phyloP scores from a whole-genome alignment of 2,329 filamentous ascomycete species.

The Emmonsiellopsis sp. region DNA sequence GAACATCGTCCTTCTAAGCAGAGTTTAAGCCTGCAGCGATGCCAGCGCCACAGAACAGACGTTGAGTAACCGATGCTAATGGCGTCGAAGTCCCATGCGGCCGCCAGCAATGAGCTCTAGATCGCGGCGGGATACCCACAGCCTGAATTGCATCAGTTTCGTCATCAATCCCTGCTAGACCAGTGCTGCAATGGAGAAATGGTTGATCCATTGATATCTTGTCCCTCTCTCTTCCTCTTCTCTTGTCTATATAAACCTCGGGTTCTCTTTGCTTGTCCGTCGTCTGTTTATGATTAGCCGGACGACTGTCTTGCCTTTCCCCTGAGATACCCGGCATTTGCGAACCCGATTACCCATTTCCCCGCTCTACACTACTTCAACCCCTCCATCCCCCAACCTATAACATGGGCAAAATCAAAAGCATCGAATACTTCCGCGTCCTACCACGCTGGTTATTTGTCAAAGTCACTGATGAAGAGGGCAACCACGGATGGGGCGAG shows the following conservation, averaged over 20 bases:
- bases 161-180: neutral
- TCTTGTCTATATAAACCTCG: neutral
- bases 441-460: slow-evolving; percentile 70
- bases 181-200: neutral
- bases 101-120: neutral
- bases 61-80: neutral
- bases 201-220: neutral
- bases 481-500: slow-evolving; percentile 62
- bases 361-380: neutral
- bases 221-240: neutral
- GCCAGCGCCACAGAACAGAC: neutral
- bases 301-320: neutral
- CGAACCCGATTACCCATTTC: neutral
- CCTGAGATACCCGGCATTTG: neutral
- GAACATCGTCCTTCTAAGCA: neutral
- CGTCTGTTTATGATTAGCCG: neutral
- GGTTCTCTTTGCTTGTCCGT: neutral
- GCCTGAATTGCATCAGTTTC: neutral
- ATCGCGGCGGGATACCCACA: neutral
- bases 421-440: slow-evolving; percentile 64
- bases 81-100: neutral
- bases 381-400: neutral
- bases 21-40: neutral
- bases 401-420: slow-evolving; percentile 53
- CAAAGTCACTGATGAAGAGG: slow-evolving; percentile 60